Conservation (phyloP, 2,329 filamentous ascomycete species). For the Arthrobotrys sinensis region DNA sequence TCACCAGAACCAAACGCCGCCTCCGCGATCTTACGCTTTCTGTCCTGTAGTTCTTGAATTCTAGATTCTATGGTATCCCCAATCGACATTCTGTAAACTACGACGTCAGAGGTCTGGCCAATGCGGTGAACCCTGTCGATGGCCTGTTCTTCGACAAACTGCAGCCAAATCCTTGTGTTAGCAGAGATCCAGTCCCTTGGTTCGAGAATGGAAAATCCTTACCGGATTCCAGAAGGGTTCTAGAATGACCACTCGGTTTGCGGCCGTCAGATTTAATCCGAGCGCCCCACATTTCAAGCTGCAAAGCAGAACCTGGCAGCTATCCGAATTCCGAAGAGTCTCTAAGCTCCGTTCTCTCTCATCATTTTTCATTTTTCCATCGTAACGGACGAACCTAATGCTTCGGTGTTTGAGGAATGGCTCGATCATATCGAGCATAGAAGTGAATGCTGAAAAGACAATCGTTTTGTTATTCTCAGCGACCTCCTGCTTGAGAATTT, state of each 20-base stretch:
- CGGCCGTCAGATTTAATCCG: slow-evolving; percentile 93
- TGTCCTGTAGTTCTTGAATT: slow-evolving; percentile 93
- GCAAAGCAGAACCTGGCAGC: slow-evolving; percentile 84
- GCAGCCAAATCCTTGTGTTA: slow-evolving; percentile 59
- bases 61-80: slow-evolving; percentile 89
- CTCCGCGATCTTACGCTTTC: slow-evolving; percentile 91
- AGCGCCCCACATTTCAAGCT: slow-evolving; percentile 93
- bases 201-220: slow-evolving; percentile 66
- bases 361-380: slow-evolving; percentile 95
- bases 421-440: slow-evolving; percentile 96
- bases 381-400: slow-evolving; percentile 88
- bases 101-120: slow-evolving; percentile 93
- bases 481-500: slow-evolving; percentile 84
- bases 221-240: slow-evolving; percentile 99
- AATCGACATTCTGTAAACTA: slow-evolving; percentile 94
- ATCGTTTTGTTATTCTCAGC: slow-evolving; percentile 89
- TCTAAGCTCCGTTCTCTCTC: slow-evolving; percentile 87
- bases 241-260: slow-evolving; percentile 91
- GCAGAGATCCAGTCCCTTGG: slow-evolving; percentile 44
- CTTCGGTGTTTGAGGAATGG: slow-evolving; percentile 84
- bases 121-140: slow-evolving; percentile 99
- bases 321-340: slow-evolving; percentile 75
- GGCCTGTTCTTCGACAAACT: slow-evolving; percentile 98
- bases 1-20: slow-evolving; percentile 85
- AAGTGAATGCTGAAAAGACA: slow-evolving; percentile 98